Evolutionary conservation across 352 stramenopile species (phyloP).

Genomic region (Phytophthora cajani): DNA sequence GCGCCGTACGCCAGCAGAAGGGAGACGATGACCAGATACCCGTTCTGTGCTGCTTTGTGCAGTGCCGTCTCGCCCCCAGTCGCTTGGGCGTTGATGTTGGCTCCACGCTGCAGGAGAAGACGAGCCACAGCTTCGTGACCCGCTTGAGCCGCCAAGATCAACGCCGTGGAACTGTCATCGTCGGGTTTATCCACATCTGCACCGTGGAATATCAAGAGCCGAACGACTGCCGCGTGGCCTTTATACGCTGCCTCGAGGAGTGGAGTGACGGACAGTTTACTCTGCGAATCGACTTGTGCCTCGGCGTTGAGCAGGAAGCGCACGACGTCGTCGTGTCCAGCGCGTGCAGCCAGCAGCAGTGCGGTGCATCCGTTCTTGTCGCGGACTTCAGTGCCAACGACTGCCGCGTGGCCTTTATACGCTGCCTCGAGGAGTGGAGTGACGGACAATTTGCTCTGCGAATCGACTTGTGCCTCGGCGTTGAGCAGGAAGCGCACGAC

Average conservation of each 20-base stretch:
- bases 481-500: not conserved
- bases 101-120: not conserved
- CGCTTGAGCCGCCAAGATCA: slow-evolving; percentile 1
- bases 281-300: slow-evolving; percentile 1
- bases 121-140: not conserved
- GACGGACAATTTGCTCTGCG: not conserved
- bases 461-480: slow-evolving; percentile 1
- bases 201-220: not conserved
- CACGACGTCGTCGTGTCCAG: not conserved
- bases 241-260: not conserved
- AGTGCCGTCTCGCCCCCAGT: slow-evolving; percentile 4
- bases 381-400: not conserved
- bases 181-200: not conserved
- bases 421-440: not conserved
- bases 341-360: not conserved
- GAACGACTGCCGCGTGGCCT: slow-evolving; percentile 1
- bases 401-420: not conserved
- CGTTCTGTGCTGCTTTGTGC: slow-evolving; percentile 5
- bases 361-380: slow-evolving; percentile 5
- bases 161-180: not conserved
- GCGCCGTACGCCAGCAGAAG: not conserved
- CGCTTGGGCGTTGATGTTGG: slow-evolving; percentile 4
- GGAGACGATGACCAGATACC: not conserved
- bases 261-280: not conserved
- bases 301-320: not conserved